Conservation (phyloP, 768 basidiomycete genomes). For the Cystofilobasidium capitatum region DNA sequence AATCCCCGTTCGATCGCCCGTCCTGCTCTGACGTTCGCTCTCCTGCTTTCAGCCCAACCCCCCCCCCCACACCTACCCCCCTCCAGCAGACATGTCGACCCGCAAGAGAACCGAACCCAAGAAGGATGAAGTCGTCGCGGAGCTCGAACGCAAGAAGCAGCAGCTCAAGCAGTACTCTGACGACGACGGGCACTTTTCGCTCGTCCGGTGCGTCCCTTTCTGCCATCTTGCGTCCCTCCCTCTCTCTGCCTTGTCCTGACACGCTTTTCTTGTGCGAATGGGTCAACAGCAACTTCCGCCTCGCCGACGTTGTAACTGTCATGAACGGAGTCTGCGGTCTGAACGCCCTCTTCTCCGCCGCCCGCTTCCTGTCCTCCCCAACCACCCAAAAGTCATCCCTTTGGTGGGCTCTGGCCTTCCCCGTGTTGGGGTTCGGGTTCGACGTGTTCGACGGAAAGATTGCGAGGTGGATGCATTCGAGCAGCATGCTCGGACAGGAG, state of each 20-base stretch:
- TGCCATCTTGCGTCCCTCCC: not conserved
- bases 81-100: not conserved
- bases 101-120: not conserved
- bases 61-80: not conserved
- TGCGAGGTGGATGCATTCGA: conserved; percentile 90
- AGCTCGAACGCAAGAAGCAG: conserved; percentile 36
- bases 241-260: conserved; percentile 29
- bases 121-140: not conserved
- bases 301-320: conserved; percentile 95
- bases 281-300: conserved; percentile 75
- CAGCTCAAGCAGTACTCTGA: conserved; percentile 73
- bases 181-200: conserved; percentile 89
- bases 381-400: conserved; percentile 69
- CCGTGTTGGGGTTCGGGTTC: conserved; percentile 89
- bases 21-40: not conserved
- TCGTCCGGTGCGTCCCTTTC: conserved; percentile 62
- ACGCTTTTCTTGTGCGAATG: not conserved
- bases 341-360: conserved; percentile 87
- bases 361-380: conserved; percentile 57
- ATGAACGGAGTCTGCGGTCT: conserved; percentile 99
- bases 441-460: conserved; percentile 97
- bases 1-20: too few species aligned
- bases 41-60: not conserved
- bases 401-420: conserved; percentile 77
- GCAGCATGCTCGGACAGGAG: conserved; percentile 93